These are phyloP conservation scores for Mayamaea pseudoterrestris DNA, from an alignment of 108 stramenopile species.

Conservation along the genomic window DNA sequence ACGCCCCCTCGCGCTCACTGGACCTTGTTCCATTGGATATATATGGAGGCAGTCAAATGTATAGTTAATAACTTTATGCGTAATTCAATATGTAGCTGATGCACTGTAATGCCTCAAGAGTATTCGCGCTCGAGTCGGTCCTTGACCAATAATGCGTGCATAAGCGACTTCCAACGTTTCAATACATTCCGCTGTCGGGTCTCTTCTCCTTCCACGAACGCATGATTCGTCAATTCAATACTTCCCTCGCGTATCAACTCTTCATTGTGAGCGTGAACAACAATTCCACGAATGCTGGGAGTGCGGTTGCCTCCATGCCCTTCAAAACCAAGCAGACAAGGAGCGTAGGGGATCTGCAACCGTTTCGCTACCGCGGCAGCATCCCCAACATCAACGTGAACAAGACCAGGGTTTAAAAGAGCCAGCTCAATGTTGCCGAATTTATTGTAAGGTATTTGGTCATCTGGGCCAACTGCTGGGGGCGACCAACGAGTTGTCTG, in stretches of 20 bases:
- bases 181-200: slow-evolving; percentile 29
- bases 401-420: slow-evolving; percentile 74
- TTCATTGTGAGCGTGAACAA: slow-evolving; percentile 72
- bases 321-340: slow-evolving; percentile 80
- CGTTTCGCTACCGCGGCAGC: slow-evolving; percentile 56
- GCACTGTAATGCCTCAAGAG: too few species aligned
- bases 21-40: too few species aligned
- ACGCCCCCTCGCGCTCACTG: too few species aligned
- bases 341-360: slow-evolving; percentile 72
- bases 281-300: slow-evolving; percentile 66
- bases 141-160: slow-evolving; percentile 53
- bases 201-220: slow-evolving; percentile 31
- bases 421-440: slow-evolving; percentile 69
- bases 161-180: slow-evolving; percentile 59
- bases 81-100: too few species aligned
- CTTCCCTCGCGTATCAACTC: slow-evolving; percentile 62
- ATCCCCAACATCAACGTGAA: slow-evolving; percentile 45
- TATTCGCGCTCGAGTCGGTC: slow-evolving; percentile 70
- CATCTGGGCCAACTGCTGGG: slow-evolving; percentile 42
- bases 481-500: slow-evolving; percentile 69
- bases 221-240: slow-evolving; percentile 44
- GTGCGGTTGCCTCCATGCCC: slow-evolving; percentile 64
- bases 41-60: too few species aligned
- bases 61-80: too few species aligned
- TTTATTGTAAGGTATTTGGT: slow-evolving; percentile 67